Base-by-base conservation (phyloP, 2,329 filamentous ascomycete genomes). In the Xylariaceae sp. region DNA sequence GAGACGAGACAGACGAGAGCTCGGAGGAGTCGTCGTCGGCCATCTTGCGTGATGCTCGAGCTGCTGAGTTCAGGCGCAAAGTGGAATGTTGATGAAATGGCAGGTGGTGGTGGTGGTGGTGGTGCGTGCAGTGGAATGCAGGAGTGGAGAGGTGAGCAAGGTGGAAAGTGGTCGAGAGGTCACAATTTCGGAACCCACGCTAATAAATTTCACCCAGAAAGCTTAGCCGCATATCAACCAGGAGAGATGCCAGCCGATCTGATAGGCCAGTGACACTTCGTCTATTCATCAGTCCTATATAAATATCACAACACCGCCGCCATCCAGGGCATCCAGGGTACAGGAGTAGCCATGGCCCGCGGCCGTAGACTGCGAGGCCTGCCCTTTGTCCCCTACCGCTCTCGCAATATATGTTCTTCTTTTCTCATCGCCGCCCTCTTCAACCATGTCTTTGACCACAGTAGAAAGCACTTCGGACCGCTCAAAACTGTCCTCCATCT, bases 21-120 rank as follows among this genome's bases (percentile, higher is more conserved):
- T 85, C 81, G 39, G 81, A 85, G 48, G 79, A 82, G 55, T 83
- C 80, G 64, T 82, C 78, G 60, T 80, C 80, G 53, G 80, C 71
- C 79, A 82, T 82, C 66, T 74, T 62, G 56, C 43, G n/a, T 42
- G 46, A 50, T 45, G 48, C 39, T 17, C 27, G 19, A 14, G n/a
- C 2, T 17, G 27, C 14, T 35, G 14, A n/a, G 18, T 33, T 39
- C 11, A 39, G 38, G 35, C 41, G 27, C 19, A 42, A 36, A 36
- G 9, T 10, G 15, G 12, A 42, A 47, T 11, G 18, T 32, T 42
- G 40, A 42, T 44, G 48, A 17, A 32, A 36, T 22, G 15, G 31
- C 27, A 19, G 42, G 35, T 42, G 42, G 52, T 35, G 43, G 22
- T 42, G 42, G 52, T 35, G 43, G 22, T 51, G 55, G 54, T 53